Conservation (phyloP, 2,329 filamentous ascomycete genomes). For the Elsinoe ampelina region DNA sequence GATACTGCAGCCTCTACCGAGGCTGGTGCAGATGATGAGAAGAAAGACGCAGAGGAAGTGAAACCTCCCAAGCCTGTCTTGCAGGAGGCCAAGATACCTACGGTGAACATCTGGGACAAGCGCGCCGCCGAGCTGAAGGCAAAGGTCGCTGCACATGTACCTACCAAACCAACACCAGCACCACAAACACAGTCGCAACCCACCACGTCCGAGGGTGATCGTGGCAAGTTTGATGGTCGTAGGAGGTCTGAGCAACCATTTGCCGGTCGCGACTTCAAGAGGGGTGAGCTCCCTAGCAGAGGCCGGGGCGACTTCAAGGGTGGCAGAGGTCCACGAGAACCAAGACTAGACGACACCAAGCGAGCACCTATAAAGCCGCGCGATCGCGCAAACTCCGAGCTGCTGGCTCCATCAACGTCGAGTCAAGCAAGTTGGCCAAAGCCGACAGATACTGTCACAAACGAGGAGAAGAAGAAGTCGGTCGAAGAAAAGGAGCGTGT, state of each 20-base stretch:
- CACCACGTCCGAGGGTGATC: slow-evolving; percentile 9
- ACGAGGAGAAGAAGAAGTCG: slow-evolving; percentile 66
- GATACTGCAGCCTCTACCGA: slow-evolving; percentile 24
- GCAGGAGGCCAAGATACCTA: slow-evolving; percentile 70
- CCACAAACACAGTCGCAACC: neutral
- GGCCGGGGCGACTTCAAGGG: neutral
- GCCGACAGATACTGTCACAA: slow-evolving; percentile 65
- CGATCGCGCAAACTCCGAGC: slow-evolving; percentile 10
- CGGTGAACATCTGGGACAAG: slow-evolving; percentile 82
- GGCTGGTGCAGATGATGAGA: slow-evolving; percentile 38
- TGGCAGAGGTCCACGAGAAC: slow-evolving; percentile 2
- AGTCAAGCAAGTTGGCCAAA: slow-evolving; percentile 85
- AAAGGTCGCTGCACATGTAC: slow-evolving; percentile 35
- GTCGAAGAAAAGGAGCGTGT: slow-evolving; percentile 55
- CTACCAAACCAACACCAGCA: neutral
- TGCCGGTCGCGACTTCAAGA: slow-evolving; percentile 6
- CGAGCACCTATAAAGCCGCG: slow-evolving; percentile 3
- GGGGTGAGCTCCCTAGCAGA: neutral
- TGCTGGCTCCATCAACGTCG: slow-evolving; percentile 52
- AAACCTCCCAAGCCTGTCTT: slow-evolving; percentile 52
- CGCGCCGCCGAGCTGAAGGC: slow-evolving; percentile 57
- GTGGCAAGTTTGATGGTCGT: slow-evolving; percentile 11
- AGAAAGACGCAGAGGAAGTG: slow-evolving; percentile 46
- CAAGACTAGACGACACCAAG: slow-evolving; percentile 11
- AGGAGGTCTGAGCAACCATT: slow-evolving; percentile 6